Evolutionary conservation across 495 filamentous ascomycete species (phyloP), one percentile per base, ranked within the genome.

Genomic region (Chlorociboria aeruginascens): DNA sequence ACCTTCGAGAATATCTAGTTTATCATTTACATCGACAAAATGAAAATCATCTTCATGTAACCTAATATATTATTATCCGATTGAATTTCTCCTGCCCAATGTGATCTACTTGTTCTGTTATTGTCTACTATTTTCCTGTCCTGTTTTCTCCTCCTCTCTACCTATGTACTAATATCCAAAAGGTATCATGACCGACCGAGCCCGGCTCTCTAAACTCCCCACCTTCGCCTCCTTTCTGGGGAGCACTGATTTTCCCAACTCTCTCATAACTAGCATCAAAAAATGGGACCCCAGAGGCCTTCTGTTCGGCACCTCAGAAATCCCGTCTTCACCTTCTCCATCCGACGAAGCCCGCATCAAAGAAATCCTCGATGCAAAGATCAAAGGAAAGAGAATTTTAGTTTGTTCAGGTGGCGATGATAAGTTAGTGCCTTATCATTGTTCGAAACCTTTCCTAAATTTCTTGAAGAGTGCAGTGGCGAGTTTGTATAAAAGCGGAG

Each of bases 381-480:
- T 96, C 37, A 67, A 65, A 0, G 79, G 80, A 0, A 98, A 96
- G 64, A 78, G 69, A 46, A 79, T 96, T 48, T 63, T 96, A 44
- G 77, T 85, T 50, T 66, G 93, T 49, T 81, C 81, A 10, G 92
- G 90, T 0, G 82, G 69, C 0, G 68, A 67, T 13, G 92, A 98
- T 61, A 88, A 85, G 57, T 63, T 97, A 40, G 90, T 98, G 14
- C 90, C 92, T 7, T 86, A 87, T 62, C 66, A 67, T 17, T 78
- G 77, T 12, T 69, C 73, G 2, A 75, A 82, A 56, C 70, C 73
- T 0, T 93, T 96, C 60, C 50, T 95, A 40, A 59, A 63, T 7
- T 86, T 81, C 65, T 67, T 96, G 44, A 83, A 84, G 61, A 62
- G 72, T 32, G 79, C 78, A 0, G 62, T 65, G 8, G 61, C 68